A percentile compares a stretch with the other conserved stretches of the same genome.
Conservation (phyloP, 495 filamentous ascomycete species). For the Aspergillus wentii region DNA sequence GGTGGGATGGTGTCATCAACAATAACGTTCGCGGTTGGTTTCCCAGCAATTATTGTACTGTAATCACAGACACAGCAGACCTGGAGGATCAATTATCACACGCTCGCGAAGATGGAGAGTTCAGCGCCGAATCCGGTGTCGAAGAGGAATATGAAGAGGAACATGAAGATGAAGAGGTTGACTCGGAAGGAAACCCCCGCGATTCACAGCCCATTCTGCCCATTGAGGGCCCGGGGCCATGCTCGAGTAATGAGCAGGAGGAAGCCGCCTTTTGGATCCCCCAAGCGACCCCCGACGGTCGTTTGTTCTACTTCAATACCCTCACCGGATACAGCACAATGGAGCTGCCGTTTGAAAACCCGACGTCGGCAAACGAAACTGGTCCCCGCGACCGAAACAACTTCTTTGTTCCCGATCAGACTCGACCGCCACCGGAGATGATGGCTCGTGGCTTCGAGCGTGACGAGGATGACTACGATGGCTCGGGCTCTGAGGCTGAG, state of each 20-base stretch:
- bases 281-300: slow-evolving; percentile 89
- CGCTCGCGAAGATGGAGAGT: slow-evolving; percentile 46
- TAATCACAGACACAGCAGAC: slow-evolving; percentile 72
- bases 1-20: slow-evolving; percentile 95
- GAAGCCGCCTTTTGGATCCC: slow-evolving; percentile 98
- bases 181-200: slow-evolving; percentile 55
- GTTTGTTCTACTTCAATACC: slow-evolving; percentile 97
- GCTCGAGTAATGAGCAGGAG: slow-evolving; percentile 64
- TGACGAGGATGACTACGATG: slow-evolving; percentile 81
- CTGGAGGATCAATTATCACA: slow-evolving; percentile 31
- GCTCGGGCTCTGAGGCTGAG: slow-evolving; percentile 85
- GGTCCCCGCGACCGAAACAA: slow-evolving; percentile 85
- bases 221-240: slow-evolving; percentile 58
- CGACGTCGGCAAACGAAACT: slow-evolving; percentile 70
- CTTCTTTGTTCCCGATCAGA: slow-evolving; percentile 83
- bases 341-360: slow-evolving; percentile 90
- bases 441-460: slow-evolving; percentile 78
- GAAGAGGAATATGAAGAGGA: slow-evolving; percentile 70
- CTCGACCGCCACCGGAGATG: slow-evolving; percentile 86
- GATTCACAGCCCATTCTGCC: slow-evolving; percentile 56
- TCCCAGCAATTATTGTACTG: slow-evolving; percentile 94
- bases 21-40: slow-evolving; percentile 90
- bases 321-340: slow-evolving; percentile 88
- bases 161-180: slow-evolving; percentile 59
- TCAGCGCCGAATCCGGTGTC: slow-evolving; percentile 49